Evolutionary conservation across 805 yeast species (phyloP), one percentile per base, ranked within the genome.

Genomic region (Metschnikowia rubicola): DNA sequence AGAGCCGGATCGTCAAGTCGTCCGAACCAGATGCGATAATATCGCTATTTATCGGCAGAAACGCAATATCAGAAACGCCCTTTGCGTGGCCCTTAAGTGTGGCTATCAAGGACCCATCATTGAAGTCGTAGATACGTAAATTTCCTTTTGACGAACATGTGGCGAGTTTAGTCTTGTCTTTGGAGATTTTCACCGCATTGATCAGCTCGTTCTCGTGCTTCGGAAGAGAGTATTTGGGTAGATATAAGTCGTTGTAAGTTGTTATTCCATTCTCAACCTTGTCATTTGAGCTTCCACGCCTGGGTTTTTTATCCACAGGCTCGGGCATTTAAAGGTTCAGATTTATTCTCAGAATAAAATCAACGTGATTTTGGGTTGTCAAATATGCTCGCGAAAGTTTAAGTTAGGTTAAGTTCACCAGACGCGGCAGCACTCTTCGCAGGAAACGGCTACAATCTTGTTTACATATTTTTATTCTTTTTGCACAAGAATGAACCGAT

Each of bases 11-110:
- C 0, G 95, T 83, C 51, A 81, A 72, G 64, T 92, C 99, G 62
- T 92, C 97, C 0, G 96, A 85, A 1, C 86, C 94, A 0, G 96
- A 80, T 1, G 96, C 97, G 7, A 92, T 50, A 41, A 85, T 79
- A 43, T 73, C 70, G 10, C 86, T 76, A 61, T 86, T 84, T 35
- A 69, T 62, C 2, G 92, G 91, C 1, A 91, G 80, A 81, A 90
- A 92, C 33, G 80, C 77, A 1, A 94, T 56, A 50, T 84, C 90
- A 11, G 91, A 84, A 2, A 92, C 72, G 1, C 96, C 94, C 28
- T 66, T 73, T 2, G 78, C 63, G 61, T 92, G 96, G 1, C 90
- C 91, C 9, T 50, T 47, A 35, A 77, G 56, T 11, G 69, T 35
- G 7, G 55, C 49, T 6, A 34, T 12, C 4, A 34, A 44, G 3